phyloP scores from a whole-genome alignment of 129 eudicot genomes.

The Chrysanthemum lavandulifolium region DNA sequence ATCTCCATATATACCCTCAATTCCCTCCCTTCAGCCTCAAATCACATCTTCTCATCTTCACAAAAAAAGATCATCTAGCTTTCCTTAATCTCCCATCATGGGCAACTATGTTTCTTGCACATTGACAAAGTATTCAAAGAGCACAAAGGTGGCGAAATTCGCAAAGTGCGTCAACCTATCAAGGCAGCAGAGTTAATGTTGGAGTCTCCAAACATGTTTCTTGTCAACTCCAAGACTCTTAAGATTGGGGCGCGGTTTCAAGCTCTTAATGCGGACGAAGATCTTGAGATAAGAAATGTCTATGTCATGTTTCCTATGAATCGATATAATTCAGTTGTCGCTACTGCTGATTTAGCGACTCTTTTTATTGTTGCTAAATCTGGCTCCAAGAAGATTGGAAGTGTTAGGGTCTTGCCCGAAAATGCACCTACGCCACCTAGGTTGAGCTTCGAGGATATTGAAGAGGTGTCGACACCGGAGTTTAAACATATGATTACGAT shows the following conservation, averaged over 20 bases:
- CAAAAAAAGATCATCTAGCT: background rate
- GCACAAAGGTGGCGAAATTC: constrained; percentile 71
- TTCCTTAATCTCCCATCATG: constrained; percentile 11
- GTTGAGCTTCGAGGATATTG: constrained; percentile 41
- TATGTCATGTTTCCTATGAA: constrained; percentile 73
- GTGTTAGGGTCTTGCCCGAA: constrained; percentile 53
- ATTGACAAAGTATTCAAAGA: constrained; percentile 41
- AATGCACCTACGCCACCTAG: constrained; percentile 39
- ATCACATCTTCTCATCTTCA: background rate
- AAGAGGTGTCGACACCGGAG: constrained; percentile 48
- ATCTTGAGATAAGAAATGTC: constrained; percentile 52
- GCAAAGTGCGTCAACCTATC: constrained; percentile 42
- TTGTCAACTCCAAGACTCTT: constrained; percentile 59
- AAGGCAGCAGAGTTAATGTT: constrained; percentile 85
- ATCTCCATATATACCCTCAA: constrained; percentile 31
- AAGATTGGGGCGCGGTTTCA: constrained; percentile 60
- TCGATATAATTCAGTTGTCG: constrained; percentile 47
- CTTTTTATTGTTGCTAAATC: constrained; percentile 57
- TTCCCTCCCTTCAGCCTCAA: constrained; percentile 12
- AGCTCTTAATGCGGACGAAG: constrained; percentile 79
- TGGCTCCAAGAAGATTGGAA: constrained; percentile 27
- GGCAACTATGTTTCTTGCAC: constrained; percentile 42
- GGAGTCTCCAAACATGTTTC: constrained; percentile 56
- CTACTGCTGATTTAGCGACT: constrained; percentile 63
- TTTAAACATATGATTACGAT: constrained; percentile 62